Evolutionary conservation across 1,139 yeast species (phyloP).

Genomic region (Debaryomyces udenii): DNA sequence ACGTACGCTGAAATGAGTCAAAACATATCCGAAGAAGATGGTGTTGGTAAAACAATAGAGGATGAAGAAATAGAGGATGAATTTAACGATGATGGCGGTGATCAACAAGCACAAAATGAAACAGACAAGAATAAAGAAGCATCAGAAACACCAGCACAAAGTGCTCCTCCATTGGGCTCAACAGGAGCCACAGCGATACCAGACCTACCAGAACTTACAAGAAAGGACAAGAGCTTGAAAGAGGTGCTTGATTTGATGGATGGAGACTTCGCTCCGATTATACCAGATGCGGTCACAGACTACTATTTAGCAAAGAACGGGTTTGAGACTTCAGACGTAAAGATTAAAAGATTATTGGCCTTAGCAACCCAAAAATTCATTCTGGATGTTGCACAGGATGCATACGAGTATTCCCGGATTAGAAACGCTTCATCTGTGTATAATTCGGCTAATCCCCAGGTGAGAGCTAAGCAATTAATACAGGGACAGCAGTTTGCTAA

Average conservation of each 20-base stretch:
- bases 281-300: conserved; percentile 98
- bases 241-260: conserved; percentile 90
- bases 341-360: conserved; percentile 84
- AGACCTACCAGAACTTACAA: conserved; percentile 69
- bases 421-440: conserved; percentile 83
- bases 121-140: conserved; percentile 11
- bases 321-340: conserved; percentile 75
- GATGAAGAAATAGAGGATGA: conserved; percentile 36
- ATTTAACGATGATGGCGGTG: conserved; percentile 23
- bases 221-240: conserved; percentile 84
- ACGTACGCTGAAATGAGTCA: conserved; percentile 8
- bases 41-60: conserved; percentile 13
- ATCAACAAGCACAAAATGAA: conserved; percentile 8
- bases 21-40: conserved; percentile 11
- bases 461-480: conserved; percentile 75
- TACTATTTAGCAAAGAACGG: conserved; percentile 90
- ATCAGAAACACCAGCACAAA: conserved; percentile 14
- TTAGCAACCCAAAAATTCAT: conserved; percentile 95
- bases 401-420: conserved; percentile 91
- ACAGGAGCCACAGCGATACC: conserved; percentile 26
- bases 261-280: conserved; percentile 87
- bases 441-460: conserved; percentile 83
- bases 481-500: conserved; percentile 66
- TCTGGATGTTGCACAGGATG: conserved; percentile 93
- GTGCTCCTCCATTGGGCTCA: conserved; percentile 4